Base-by-base conservation (phyloP, 768 basidiomycete species). In the Dentipellis sp. region DNA sequence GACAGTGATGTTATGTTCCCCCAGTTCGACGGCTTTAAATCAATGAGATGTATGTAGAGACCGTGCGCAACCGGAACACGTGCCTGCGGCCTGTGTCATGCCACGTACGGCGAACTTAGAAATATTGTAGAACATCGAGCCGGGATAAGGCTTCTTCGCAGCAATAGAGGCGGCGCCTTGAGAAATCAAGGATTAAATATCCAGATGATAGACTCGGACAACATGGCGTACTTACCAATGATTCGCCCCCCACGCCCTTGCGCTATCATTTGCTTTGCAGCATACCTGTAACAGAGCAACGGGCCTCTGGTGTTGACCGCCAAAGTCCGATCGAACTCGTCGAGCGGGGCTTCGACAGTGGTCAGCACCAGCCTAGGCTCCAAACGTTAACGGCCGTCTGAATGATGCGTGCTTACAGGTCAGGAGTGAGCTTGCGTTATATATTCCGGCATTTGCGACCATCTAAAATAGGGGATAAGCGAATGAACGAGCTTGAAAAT, bases 81-180 rank as follows among this genome's bases (percentile, higher is more conserved):
- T 45, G 61, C 61, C 61, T 9, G 61, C 60, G 55, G 37, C 48
- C 36, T 69, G 69, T 5, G 68, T 70, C 22, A 71, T 36, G 2
- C 61, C 69, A 2, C 69, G 57, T 38, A 70, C 59, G 14, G 59
- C 69, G 40, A 69, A 71, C 55, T 72, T 72, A 12, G 64, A 63
- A 1, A 67, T 65, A 17, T 52, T 54, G 49, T 72, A 72, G 1
- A 66, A 62, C 46, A 55, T 16, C 8, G 59, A 17, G n/a, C 54
- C 34, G 40, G 57, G 58, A 17, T 57, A 50, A 23, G 36, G 56
- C 40, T 52, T 19, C 57, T 52, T 50, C 4, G 54, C 42, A 19
- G 57, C 35, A 10, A 23, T 42, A 12, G 50, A 53, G n/a, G 53
- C 46, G 16, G 60, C 61, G 14, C 61, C 61, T 61, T 16, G 3